Percentiles rank a stretch among this genome's conserved stretches.
phyloP scores from a whole-genome alignment of 371 early-diverging fungal species.

The Circinella minor region DNA sequence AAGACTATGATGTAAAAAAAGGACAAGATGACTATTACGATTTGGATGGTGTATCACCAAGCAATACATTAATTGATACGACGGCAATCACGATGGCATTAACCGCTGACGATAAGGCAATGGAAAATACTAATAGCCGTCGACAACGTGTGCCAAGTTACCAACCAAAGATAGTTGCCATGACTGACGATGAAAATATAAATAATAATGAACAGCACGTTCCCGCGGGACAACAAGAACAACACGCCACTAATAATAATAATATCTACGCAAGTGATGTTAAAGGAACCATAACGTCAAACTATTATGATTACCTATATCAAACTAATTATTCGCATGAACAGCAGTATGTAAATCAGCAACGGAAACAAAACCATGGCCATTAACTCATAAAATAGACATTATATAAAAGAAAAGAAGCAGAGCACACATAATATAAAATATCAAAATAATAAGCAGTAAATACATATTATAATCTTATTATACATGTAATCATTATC shows the following conservation, averaged over 20 bases:
- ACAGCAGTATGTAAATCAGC: neutral
- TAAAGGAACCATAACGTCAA: neutral
- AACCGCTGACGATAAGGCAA: neutral
- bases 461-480: no score
- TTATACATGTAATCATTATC: no score
- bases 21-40: neutral
- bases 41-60: constrained; percentile 8
- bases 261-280: neutral
- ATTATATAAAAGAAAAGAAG: no score
- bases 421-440: no score
- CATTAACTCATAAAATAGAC: no score
- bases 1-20: neutral
- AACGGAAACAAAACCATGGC: no score
- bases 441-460: no score
- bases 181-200: neutral
- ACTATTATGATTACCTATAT: constrained; percentile 2
- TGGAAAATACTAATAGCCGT: neutral
- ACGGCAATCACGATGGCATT: neutral
- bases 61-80: constrained; percentile 13
- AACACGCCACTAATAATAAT: neutral
- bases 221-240: neutral
- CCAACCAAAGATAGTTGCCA: constrained; percentile 9
- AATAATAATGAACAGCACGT: no score
- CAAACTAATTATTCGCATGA: neutral
- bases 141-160: constrained; percentile 17